phyloP scores from a whole-genome alignment of 345 rosid genomes.

The Lagerstroemia speciosa region DNA sequence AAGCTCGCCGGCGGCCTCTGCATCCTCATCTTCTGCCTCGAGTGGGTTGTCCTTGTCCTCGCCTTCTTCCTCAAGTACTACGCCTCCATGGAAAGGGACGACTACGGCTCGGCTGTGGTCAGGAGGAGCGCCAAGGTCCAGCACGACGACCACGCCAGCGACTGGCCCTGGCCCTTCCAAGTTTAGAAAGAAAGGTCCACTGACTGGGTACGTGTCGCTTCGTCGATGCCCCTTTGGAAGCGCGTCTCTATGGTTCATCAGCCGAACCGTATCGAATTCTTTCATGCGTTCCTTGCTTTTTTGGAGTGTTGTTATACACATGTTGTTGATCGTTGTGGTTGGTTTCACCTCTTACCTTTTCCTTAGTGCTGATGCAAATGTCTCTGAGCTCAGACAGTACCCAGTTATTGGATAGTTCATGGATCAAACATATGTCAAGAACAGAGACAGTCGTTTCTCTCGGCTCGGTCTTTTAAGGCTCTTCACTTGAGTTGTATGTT shows the following conservation, averaged over 20 bases:
- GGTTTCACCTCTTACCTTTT: not conserved
- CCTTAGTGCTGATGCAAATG: not conserved
- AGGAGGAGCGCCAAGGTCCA: slow-evolving; percentile 61
- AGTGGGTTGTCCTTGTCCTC: slow-evolving; percentile 80
- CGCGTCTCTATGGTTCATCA: too few species aligned
- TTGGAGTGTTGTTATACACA: not conserved
- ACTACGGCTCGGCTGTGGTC: slow-evolving; percentile 1
- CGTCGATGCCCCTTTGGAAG: not conserved
- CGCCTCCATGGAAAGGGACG: slow-evolving; percentile 46
- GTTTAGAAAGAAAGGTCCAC: slow-evolving; percentile 10
- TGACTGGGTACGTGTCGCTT: not conserved
- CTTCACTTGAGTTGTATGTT: too few species aligned
- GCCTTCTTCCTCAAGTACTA: slow-evolving; percentile 86
- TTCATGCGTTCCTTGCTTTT: not conserved
- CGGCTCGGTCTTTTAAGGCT: too few species aligned
- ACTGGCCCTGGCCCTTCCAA: slow-evolving; percentile 84
- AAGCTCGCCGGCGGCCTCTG: slow-evolving; percentile 77
- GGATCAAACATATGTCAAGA: not conserved
- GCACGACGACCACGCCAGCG: slow-evolving; percentile 64
- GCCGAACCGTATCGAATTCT: not conserved
- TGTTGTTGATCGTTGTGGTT: not conserved
- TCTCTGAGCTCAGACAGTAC: not conserved
- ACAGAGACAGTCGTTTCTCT: not conserved
- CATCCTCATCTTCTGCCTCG: slow-evolving; percentile 59
- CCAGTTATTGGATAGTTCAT: not conserved